Evolutionary conservation across 2,329 filamentous ascomycete genomes (phyloP).

Genomic region (Colletotrichum somersetense): DNA sequence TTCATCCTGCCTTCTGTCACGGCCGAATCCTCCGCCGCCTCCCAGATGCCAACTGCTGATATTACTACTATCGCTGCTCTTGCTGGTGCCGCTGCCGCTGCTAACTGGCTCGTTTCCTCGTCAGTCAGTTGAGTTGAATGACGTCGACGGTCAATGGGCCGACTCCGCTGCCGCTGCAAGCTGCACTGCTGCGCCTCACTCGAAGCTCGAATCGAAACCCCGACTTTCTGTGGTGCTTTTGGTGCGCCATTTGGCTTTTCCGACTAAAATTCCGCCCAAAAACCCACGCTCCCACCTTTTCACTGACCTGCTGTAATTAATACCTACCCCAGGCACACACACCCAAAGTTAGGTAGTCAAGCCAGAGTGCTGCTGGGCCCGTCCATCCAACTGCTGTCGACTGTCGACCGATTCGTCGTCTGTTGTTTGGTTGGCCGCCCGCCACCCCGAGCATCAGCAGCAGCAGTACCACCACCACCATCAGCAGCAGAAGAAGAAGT

Average conservation of each 20-base stretch:
- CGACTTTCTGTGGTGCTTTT: conserved; percentile 25
- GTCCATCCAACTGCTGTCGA: background rate
- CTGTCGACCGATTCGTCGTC: background rate
- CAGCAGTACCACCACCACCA: background rate
- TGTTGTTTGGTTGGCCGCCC: background rate
- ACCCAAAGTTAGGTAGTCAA: too few relatives aligned
- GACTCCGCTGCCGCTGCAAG: conserved; percentile 36
- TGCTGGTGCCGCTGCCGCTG: background rate
- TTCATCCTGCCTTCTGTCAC: background rate
- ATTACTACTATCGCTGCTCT: too few relatives aligned
- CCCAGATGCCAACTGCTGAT: background rate
- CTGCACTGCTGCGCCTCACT: conserved; percentile 40
- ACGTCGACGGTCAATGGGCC: conserved; percentile 38
- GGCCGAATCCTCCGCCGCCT: background rate
- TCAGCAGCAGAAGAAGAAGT: conserved; percentile 1
- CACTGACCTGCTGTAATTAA: background rate
- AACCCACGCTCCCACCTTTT: conserved; percentile 8
- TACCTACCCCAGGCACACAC: background rate
- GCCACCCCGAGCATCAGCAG: background rate
- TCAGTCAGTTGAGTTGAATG: conserved; percentile 33
- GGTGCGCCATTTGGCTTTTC: background rate
- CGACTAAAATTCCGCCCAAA: conserved; percentile 25
- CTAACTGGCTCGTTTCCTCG: background rate
- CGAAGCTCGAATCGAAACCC: conserved; percentile 23
- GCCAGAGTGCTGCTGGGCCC: background rate